Base-by-base conservation (phyloP, 2,329 filamentous ascomycete species). In the Teratosphaeria pseudoeucalypti region DNA sequence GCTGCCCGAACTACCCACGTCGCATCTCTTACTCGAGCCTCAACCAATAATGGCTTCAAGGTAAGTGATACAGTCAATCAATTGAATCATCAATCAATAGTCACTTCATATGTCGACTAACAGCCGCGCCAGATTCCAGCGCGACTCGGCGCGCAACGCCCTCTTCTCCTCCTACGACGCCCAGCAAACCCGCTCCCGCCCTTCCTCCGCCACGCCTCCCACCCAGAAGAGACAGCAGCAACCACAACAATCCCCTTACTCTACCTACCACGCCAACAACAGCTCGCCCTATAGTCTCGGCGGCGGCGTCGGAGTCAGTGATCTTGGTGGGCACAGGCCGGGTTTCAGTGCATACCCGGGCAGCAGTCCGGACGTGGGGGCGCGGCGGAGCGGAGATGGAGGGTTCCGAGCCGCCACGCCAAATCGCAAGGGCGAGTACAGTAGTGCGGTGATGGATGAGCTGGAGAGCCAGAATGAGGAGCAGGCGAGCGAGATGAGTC, bases 391-490 rank as follows among this genome's bases (percentile, higher is more conserved):
- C 53, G 63, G 59, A 9, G 66, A 66, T 29, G 64, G 65, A 7
- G 66, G 65, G 14, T 78, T 73, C 59, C 61, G 77, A 19, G 59
- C 67, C 19, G 77, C 77, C 61, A 79, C 77, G 58, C 77, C 77
- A 60, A 78, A 79, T 67, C 71, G 71, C 11, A 90, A 87, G 71
- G 92, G 92, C 14, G 92, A 96, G 73, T 97, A 97, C 74, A 92
- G 88, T 71, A 88, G 95, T 69, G 89, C 92, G 23, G 90, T 96
- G 55, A 82, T 99, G 57, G 90, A 90, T 72, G 91, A 95, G 76
- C 82, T 99, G 62, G 94, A 99, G 78, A 92, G 89, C 70, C 94
- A 99, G 77, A 97, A 97, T 72, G 92, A 96, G 67, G 81, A 85
- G 60, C 87, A 96, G 68, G 86, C 96, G 11, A 88, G 90, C 62